Evolutionary conservation across 2,329 filamentous ascomycete species (phyloP).

Genomic region (Fusarium oxysporum): DNA sequence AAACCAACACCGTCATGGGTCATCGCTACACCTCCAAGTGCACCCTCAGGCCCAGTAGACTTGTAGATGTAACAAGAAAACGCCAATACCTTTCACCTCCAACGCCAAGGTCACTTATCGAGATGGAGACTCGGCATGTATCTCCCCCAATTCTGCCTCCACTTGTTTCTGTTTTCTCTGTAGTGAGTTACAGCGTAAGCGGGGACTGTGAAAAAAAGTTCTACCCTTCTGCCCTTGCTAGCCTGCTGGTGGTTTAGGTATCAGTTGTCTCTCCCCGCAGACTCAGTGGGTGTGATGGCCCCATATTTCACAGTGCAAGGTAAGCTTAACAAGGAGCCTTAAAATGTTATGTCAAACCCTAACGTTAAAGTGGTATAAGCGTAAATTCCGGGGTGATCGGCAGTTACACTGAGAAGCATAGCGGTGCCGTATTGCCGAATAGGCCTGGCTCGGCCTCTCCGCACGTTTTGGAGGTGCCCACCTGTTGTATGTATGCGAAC

Average conservation of each 20-base stretch:
- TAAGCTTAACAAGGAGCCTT: conserved; percentile 32
- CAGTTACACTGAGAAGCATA: conserved; percentile 9
- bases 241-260: not conserved
- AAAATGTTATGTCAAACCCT: conserved; percentile 14
- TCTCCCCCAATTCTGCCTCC: conserved; percentile 7
- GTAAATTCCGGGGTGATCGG: conserved; percentile 29
- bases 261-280: conserved; percentile 1
- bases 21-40: not conserved
- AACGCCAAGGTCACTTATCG: conserved; percentile 10
- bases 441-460: conserved; percentile 33
- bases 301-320: conserved; percentile 28
- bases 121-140: conserved; percentile 1
- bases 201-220: not conserved
- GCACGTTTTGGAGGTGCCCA: conserved; percentile 18
- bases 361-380: conserved; percentile 28
- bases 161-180: not conserved
- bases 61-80: not conserved
- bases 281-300: not conserved
- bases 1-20: not conserved
- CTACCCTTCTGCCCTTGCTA: not conserved
- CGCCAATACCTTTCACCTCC: conserved; percentile 1
- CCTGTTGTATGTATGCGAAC: not conserved
- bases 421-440: conserved; percentile 38
- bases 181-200: not conserved
- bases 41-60: not conserved